A percentile compares a stretch with the other conserved stretches of the same genome.
Evolutionary conservation across 2,329 filamentous ascomycete genomes (phyloP).

Genomic region (Chaetomium olivaceum): DNA sequence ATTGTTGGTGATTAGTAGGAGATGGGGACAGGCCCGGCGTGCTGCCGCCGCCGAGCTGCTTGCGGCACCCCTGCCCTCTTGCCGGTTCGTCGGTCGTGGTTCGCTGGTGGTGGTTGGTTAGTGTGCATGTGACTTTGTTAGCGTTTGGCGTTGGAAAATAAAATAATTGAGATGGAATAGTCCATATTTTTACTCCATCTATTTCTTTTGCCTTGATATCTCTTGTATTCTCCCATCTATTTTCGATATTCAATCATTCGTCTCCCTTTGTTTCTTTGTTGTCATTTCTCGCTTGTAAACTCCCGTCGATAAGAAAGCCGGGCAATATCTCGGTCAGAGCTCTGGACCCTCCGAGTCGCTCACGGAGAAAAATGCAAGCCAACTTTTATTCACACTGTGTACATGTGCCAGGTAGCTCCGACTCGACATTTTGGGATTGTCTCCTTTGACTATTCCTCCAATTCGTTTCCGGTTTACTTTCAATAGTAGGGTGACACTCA

Average conservation of each 20-base stretch:
- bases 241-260: background rate
- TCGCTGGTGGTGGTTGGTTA: background rate
- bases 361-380: no score
- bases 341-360: no score
- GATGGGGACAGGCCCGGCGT: background rate
- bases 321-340: background rate
- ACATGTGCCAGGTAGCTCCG: background rate
- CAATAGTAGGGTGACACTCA: background rate
- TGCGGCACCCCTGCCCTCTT: no score
- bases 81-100: no score
- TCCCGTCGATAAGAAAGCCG: no score
- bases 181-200: background rate
- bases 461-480: background rate
- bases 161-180: background rate
- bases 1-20: no score
- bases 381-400: background rate
- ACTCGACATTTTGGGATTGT: no score
- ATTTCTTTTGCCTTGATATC: background rate
- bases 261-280: background rate
- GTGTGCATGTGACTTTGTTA: background rate
- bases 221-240: background rate
- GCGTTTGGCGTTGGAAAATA: background rate
- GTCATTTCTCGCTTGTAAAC: background rate
- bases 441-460: background rate
- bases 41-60: background rate